Base-by-base conservation (phyloP, 2,329 filamentous ascomycete genomes). In the Coniochaeta prunicola region DNA sequence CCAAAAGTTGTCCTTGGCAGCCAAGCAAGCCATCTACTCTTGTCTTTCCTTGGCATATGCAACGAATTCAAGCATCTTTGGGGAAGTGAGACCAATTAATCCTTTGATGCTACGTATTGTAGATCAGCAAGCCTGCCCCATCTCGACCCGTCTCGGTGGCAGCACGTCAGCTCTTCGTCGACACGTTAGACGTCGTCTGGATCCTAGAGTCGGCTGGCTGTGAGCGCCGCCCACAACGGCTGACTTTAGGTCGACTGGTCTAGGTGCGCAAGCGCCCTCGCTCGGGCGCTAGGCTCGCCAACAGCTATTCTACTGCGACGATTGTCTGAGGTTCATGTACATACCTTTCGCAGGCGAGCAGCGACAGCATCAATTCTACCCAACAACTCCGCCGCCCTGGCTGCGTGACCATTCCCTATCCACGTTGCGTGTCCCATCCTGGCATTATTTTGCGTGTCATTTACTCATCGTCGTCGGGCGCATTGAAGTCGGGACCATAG, bases 1-100 rank as follows among this genome's bases (percentile, higher is more conserved):
- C 40, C 21, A 10, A 50, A 9, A 50, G 45, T 50, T 26, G 4
- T 30, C 24, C 45, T 55, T 55, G 53, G 53, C 53, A 36, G 53
- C 53, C 53, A 55, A 55, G 53, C 30, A 21, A 55, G 33, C 30
- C 53, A 33, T 55, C 17, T 13, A 33, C 53, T 55, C 53, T 55
- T 55, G 30, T 55, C 33, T 34, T 36, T 55, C n/a, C 53, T 55
- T 55, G 53, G 53, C 53, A 34, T 55, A 55, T 55, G 53, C 30
- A 55, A 55, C 28, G 26, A 31, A 26, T 8, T 33, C 53, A 55
- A 33, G 30, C 53, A 55, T 55, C n/a, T 34, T 9, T 30, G 30
- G 53, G n/a, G n/a, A n/a, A 33, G 53, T 15, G 26, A 50, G 30
- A 10, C 33, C 33, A 34, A 55, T 33, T 28, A 55, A 55, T 33